Percentiles rank a stretch among this genome's conserved stretches.
Conservation (phyloP, 192 early-diverging fungal species). For the Kappamyces sp. region DNA sequence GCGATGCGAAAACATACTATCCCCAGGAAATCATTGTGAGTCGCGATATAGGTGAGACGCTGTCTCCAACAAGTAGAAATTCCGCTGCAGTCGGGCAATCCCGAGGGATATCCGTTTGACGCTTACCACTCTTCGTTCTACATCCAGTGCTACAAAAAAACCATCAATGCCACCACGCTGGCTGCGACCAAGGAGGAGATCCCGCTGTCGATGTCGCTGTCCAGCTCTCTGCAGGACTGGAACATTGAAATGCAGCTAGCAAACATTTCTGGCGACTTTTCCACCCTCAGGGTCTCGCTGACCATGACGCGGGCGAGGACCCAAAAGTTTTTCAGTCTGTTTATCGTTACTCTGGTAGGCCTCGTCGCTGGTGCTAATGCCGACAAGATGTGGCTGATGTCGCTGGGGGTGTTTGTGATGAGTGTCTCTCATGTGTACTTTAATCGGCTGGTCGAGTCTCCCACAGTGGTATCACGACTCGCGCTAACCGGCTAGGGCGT, state of each 20-base stretch:
- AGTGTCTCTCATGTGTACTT: constrained; percentile 11
- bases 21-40: no score
- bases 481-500: neutral
- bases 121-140: constrained; percentile 6
- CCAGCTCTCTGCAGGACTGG: neutral
- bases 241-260: neutral
- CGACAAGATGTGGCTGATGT: constrained; percentile 13
- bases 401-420: constrained; percentile 11
- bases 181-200: no score
- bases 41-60: no score
- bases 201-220: neutral
- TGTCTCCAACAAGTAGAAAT: constrained; percentile 2
- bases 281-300: neutral
- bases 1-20: no score
- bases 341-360: neutral
- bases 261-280: neutral
- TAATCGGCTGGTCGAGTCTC: neutral
- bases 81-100: constrained; percentile 7
- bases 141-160: neutral
- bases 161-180: no score
- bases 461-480: neutral
- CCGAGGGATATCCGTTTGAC: constrained; percentile 15
- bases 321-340: constrained; percentile 17
- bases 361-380: no score
- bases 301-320: neutral